These are phyloP conservation scores for Fusarium incarnatum DNA, from an alignment of 2,329 filamentous ascomycete species.

Conservation along the genomic window DNA sequence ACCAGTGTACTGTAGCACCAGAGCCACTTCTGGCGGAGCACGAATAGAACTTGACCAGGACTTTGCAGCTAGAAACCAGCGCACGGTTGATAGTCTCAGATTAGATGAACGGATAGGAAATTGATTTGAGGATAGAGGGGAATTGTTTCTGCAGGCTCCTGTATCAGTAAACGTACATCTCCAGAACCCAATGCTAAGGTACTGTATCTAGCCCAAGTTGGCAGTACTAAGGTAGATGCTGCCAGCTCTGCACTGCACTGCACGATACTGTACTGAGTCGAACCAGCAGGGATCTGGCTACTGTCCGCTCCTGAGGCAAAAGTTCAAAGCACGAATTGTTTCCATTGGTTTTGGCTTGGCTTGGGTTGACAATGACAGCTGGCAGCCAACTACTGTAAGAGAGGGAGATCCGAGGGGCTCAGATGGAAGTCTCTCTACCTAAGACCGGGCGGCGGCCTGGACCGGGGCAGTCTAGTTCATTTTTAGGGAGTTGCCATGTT, in stretches of 20 bases:
- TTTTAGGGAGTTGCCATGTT: background rate
- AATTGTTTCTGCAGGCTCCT: background rate
- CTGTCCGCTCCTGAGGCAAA: conserved; percentile 19
- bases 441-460: conserved; percentile 34
- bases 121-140: background rate
- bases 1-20: conserved; percentile 20
- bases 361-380: conserved; percentile 11
- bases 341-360: conserved; percentile 4
- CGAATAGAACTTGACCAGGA: background rate
- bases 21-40: conserved; percentile 34
- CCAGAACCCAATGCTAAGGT: background rate
- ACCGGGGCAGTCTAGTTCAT: conserved; percentile 14
- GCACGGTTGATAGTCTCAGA: conserved; percentile 8
- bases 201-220: background rate
- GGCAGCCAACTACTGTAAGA: conserved; percentile 20
- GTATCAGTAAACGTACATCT: background rate
- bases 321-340: conserved; percentile 12
- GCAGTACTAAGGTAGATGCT: conserved; percentile 21
- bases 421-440: conserved; percentile 11
- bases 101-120: conserved; percentile 7
- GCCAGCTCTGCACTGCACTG: conserved; percentile 7
- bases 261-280: conserved; percentile 20
- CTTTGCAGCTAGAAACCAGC: conserved; percentile 7
- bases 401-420: conserved; percentile 19
- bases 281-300: conserved; percentile 27